Percentiles rank a stretch among this genome's conserved stretches.
Evolutionary conservation across 2,329 filamentous ascomycete genomes (phyloP).

Genomic region (Dactylellina parvicollis): DNA sequence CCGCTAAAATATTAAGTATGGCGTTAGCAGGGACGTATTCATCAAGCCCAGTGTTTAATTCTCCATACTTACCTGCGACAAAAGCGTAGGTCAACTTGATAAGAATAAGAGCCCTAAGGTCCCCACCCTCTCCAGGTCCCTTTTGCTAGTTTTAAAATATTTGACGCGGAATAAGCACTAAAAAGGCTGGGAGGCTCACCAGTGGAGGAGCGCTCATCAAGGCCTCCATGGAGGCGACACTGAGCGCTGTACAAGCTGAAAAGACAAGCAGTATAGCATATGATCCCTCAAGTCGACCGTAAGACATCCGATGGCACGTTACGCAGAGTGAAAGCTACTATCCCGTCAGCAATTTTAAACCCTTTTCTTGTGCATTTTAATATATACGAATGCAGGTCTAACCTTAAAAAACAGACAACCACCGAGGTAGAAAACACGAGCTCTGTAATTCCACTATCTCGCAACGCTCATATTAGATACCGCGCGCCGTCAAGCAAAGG

Average conservation of each 20-base stretch:
- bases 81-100: background rate
- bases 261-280: constrained; percentile 6
- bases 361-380: background rate
- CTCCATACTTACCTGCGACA: constrained; percentile 11
- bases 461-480: background rate
- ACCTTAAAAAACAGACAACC: constrained; percentile 42
- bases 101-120: constrained; percentile 1
- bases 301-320: constrained; percentile 38
- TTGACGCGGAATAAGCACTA: background rate
- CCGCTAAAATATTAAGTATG: constrained; percentile 5
- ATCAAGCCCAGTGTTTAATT: background rate
- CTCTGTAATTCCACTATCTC: constrained; percentile 28
- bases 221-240: constrained; percentile 4
- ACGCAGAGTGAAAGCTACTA: constrained; percentile 44
- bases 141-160: background rate
- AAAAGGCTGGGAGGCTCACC: background rate
- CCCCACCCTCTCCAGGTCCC: constrained; percentile 18
- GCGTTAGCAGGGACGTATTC: too few species aligned
- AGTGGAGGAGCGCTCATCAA: constrained; percentile 25
- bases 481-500: too few species aligned
- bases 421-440: constrained; percentile 27
- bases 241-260: constrained; percentile 11
- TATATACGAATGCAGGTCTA: background rate
- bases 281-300: constrained; percentile 26
- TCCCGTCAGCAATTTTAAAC: background rate